phyloP scores from a whole-genome alignment of 2,329 filamentous ascomycete species.

The Magnaporthiopsis incrustans region DNA sequence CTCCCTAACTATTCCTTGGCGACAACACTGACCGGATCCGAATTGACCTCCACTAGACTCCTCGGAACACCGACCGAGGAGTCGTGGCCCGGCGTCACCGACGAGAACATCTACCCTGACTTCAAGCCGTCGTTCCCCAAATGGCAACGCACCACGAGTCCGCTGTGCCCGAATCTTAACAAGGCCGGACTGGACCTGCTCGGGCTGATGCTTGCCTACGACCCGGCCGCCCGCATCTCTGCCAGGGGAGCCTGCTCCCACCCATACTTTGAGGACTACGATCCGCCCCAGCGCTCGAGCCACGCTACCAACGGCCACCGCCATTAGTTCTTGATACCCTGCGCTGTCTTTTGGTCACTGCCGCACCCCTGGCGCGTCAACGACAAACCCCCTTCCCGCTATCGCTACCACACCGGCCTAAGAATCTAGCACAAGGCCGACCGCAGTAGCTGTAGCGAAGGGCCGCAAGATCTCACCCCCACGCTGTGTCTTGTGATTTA shows the following conservation, averaged over 20 bases:
- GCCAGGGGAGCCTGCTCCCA: conserved; percentile 82
- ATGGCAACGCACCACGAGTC: conserved; percentile 61
- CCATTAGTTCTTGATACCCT: conserved; percentile 14
- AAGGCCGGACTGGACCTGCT: conserved; percentile 59
- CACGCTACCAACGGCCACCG: conserved; percentile 21
- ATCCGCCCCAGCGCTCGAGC: conserved; percentile 13
- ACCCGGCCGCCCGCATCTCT: conserved; percentile 74
- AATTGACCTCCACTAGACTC: conserved; percentile 31
- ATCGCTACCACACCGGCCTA: background rate
- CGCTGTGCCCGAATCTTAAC: conserved; percentile 64
- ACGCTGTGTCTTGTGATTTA: background rate
- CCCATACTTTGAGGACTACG: conserved; percentile 58
- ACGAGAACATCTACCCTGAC: conserved; percentile 61
- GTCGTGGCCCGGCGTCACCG: conserved; percentile 74
- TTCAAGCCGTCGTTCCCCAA: conserved; percentile 86
- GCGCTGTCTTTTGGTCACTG: background rate
- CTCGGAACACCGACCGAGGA: conserved; percentile 75
- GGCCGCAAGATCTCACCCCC: background rate
- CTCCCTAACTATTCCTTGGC: background rate
- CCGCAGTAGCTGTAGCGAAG: background rate
- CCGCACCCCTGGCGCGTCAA: background rate
- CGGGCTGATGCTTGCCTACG: conserved; percentile 67
- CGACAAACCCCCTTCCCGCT: background rate
- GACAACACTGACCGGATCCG: background rate
- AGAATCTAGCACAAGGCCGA: background rate